Base-by-base conservation (phyloP, 768 basidiomycete species). In the Porpolomopsis calyptriformis region DNA sequence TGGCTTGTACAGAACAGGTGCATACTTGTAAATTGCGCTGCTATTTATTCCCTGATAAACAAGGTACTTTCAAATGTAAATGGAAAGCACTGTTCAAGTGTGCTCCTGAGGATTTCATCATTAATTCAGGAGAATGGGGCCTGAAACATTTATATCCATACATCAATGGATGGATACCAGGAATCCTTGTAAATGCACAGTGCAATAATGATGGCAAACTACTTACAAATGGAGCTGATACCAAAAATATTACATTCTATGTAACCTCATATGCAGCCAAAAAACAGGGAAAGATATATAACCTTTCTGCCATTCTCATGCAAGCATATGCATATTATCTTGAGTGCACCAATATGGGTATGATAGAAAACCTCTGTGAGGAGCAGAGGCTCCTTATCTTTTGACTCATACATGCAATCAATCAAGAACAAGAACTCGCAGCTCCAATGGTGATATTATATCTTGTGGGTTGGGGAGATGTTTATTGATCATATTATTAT, bases 191-290 rank as follows among this genome's bases (percentile, higher is more conserved):
- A 3, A 51, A 54, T 24, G 43, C 44, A 0, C 50, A 57, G 0
- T 69, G 64, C 47, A 74, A 76, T 45, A 63, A 72, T 43, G 67
- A 76, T 45, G 36, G 37, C 0, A 74, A 74, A 38, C 48, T 74
- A 0, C 18, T 73, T 0, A 67, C 64, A 0, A 65, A 64, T 54
- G 60, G 63, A 0, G 7, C 22, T 0, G 64, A 67, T 2, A 69
- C 70, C 0, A 57, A 47, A 16, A 57, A 65, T 27, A 38, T 61
- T 0, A 45, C 59, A 0, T 68, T 53, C 38, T 73, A 73, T 45
- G 43, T 64, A 1, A 65, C 59, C 0, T 41, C 10, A 0, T 73
- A 73, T 45, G 47, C 52, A 0, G 54, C 60, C 0, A 74, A 73
- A 49, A 62, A 63, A 11, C 70, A 69, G 45, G 31, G 43, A 2